Base-by-base conservation (phyloP, 768 basidiomycete species). In the Lentinula raphanica region DNA sequence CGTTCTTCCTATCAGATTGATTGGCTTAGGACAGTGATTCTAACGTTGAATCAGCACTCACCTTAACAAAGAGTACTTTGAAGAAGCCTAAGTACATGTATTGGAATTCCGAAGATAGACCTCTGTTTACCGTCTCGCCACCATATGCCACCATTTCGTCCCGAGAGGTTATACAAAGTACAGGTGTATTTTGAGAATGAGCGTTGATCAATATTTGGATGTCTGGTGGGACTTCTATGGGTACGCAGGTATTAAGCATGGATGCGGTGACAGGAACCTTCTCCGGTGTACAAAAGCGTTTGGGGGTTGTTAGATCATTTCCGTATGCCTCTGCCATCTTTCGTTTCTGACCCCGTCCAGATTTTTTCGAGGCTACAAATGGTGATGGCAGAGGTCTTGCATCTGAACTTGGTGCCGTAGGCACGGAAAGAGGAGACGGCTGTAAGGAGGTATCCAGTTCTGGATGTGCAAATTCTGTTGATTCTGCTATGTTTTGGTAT, bases 21-120 rank as follows among this genome's bases (percentile, higher is more conserved):
- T 50, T n/a, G n/a, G n/a, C n/a, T n/a, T n/a, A n/a, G 28, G 46
- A 46, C 25, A 19, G 56, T 25, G 46, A 11, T 13, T 46, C 55
- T 27, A 29, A 40, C 19, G 19, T 15, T 8, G 21, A 56, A 42
- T 6, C 8, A 2, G 19, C 28, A 42, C 23, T 15, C 39, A 57
- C 82, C 65, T 69, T 68, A 5, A 81, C 62, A 12, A 69, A 66
- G 15, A 74, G 66, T 55, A 84, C 62, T 31, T 69, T 71, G 61
- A 80, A 83, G 40, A 74, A 75, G 0, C 83, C 83, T 65, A 84
- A 66, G 62, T 76, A 77, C 39, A 65, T 66, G 61, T 72, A 79
- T 13, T 66, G 72, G 58, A 71, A 75, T 56, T 79, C 79, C 5
- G 63, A 42, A 11, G 74, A 67, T 1, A 79, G 64, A 42, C 21